Evolutionary conservation across 179 eudicot genomes (phyloP).

Genomic region (Nepenthes alata): DNA sequence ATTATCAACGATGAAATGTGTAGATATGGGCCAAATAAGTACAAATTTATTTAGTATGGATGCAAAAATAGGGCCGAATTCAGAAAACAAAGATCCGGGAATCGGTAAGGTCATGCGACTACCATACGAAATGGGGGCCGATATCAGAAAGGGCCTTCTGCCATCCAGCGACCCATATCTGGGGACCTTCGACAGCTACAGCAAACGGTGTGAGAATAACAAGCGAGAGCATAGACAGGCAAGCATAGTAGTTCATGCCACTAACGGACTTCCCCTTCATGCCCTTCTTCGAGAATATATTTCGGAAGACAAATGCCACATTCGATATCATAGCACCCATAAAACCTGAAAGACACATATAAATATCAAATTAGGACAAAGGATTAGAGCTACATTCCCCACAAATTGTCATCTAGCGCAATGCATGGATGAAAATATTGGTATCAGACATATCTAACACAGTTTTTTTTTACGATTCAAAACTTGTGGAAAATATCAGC

Average conservation of each 20-base stretch:
- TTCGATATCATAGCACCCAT: slow-evolving; percentile 68
- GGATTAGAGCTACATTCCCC: neutral
- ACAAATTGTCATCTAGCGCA: no score
- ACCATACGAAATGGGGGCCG: slow-evolving; percentile 49
- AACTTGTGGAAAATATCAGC: no score
- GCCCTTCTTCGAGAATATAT: slow-evolving; percentile 53
- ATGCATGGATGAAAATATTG: no score
- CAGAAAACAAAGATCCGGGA: neutral
- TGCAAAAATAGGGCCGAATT: neutral
- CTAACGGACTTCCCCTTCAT: slow-evolving; percentile 59
- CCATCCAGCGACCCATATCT: slow-evolving; percentile 55
- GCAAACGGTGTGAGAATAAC: slow-evolving; percentile 46
- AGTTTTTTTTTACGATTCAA: no score
- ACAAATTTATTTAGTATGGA: no score
- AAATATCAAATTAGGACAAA: slow-evolving; percentile 7
- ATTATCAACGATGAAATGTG: no score
- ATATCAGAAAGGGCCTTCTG: slow-evolving; percentile 34
- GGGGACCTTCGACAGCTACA: slow-evolving; percentile 55
- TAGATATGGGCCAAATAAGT: no score
- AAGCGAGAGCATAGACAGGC: slow-evolving; percentile 43
- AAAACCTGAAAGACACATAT: slow-evolving; percentile 34
- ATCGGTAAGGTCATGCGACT: slow-evolving; percentile 17
- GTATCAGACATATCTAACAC: no score
- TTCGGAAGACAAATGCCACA: slow-evolving; percentile 46
- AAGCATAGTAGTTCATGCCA: slow-evolving; percentile 50